A percentile compares a stretch with the other conserved stretches of the same genome.
Conservation (phyloP, 768 basidiomycete genomes). For the Chalciporus piperatus region DNA sequence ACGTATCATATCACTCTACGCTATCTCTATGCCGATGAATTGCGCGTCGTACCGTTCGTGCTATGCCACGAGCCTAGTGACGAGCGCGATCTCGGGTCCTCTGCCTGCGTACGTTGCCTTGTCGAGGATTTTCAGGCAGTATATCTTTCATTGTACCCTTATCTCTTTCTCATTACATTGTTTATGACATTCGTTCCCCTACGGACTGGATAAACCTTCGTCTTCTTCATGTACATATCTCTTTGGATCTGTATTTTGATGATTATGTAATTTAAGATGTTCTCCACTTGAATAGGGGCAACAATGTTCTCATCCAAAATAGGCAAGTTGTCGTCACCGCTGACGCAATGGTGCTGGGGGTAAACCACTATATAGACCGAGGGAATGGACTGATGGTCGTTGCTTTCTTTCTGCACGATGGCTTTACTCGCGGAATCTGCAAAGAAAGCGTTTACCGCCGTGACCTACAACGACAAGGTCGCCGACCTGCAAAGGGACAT, state of each 20-base stretch:
- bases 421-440: conserved; percentile 15
- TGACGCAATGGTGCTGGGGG: conserved; percentile 24
- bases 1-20: conserved; percentile 35
- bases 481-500: conserved; percentile 26
- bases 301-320: no score
- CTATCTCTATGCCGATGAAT: conserved; percentile 49
- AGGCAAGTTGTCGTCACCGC: conserved; percentile 18
- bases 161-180: background rate
- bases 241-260: background rate
- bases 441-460: conserved; percentile 9
- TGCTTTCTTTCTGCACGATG: conserved; percentile 5
- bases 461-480: conserved; percentile 18
- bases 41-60: conserved; percentile 65
- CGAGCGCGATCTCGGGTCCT: conserved; percentile 60
- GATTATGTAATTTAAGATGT: no score
- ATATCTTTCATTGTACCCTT: conserved; percentile 13
- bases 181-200: conserved; percentile 3
- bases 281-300: no score
- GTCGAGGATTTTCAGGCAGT: conserved; percentile 25
- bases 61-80: conserved; percentile 53
- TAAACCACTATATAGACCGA: background rate
- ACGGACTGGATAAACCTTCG: conserved; percentile 15
- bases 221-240: background rate
- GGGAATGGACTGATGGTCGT: background rate
- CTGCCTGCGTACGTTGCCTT: conserved; percentile 22